Base-by-base conservation (phyloP, 805 yeast species). In the Candida taoyuanica region DNA sequence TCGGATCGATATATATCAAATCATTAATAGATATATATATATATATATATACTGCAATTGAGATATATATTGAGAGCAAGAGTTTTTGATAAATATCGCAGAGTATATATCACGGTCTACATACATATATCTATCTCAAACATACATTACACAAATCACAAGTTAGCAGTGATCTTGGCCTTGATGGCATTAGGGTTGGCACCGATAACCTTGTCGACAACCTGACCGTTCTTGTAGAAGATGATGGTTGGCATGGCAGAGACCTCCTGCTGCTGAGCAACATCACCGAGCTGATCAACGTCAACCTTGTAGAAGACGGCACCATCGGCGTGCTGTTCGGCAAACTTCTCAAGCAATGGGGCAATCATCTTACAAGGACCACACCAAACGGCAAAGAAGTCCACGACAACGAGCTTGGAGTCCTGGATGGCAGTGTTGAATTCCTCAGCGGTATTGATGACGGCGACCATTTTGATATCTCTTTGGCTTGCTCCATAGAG, bases 341-440 rank as follows among this genome's bases (percentile, higher is more conserved):
- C 70, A 58, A 89, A 81, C 64, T 83, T 82, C 60, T 89, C 95
- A 53, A 91, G 69, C 69, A 86, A 70, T 54, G 98, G 98, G 39
- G 96, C 89, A 67, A 93, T 83, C 79, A 85, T 85, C 76, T 91
- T 93, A 74, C 98, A 91, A 46, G 98, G 98, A 53, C 97, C 97
- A 68, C 98, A 91, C 97, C 98, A 93, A 46, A 89, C 79, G 55
- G 98, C 98, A 60, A 77, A 89, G 72, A 91, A 93, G 71, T 93
- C 98, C 52, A 93, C 86, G 53, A 93, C 89, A 52, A 87, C 89
- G 59, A 87, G 72, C 54, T 83, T 85, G 50, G 75, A 76, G 56
- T 70, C 71, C 42, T 64, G 53, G 57, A 82, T 74, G 49, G 80
- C 82, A 43, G 71, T 68, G 38, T 75, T 67, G 74, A 89, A 91